phyloP scores from a whole-genome alignment of 768 basidiomycete species.

The Sporobolomyces phaffii region DNA sequence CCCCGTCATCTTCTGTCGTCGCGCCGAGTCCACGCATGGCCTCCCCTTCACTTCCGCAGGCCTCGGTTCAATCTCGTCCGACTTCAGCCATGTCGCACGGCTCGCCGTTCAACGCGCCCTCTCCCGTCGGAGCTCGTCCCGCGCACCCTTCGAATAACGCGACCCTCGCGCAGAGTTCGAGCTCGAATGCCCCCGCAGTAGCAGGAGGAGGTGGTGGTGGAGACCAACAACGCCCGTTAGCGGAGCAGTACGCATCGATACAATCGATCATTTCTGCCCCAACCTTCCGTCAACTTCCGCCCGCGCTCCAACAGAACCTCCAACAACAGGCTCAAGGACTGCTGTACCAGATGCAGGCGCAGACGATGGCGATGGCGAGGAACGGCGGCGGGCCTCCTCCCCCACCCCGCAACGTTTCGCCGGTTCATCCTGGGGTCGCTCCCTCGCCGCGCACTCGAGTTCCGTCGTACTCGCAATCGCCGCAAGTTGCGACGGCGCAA shows the following conservation, averaged over 20 bases:
- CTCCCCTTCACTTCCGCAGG: background rate
- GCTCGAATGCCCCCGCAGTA: background rate
- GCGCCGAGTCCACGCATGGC: constrained; percentile 8
- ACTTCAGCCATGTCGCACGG: background rate
- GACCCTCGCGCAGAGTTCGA: no score
- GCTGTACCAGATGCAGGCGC: constrained; percentile 22
- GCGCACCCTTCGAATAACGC: background rate
- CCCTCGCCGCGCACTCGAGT: background rate
- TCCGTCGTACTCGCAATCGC: constrained; percentile 12
- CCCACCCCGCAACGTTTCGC: background rate
- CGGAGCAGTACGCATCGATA: constrained; percentile 21
- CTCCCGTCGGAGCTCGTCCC: background rate
- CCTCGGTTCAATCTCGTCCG: background rate
- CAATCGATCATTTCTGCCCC: constrained; percentile 24
- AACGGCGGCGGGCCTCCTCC: background rate
- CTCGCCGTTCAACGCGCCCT: background rate
- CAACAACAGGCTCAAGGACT: constrained; percentile 23
- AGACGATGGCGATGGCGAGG: background rate
- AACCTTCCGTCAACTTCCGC: constrained; percentile 17
- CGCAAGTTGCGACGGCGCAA: no score
- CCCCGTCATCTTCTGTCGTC: background rate
- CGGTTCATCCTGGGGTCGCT: background rate
- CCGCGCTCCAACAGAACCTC: constrained; percentile 18
- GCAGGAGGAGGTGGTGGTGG: background rate
- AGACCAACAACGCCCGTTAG: background rate